These are phyloP conservation scores for Penicillium lividum DNA, from an alignment of 495 filamentous ascomycete genomes.

Conservation along the genomic window DNA sequence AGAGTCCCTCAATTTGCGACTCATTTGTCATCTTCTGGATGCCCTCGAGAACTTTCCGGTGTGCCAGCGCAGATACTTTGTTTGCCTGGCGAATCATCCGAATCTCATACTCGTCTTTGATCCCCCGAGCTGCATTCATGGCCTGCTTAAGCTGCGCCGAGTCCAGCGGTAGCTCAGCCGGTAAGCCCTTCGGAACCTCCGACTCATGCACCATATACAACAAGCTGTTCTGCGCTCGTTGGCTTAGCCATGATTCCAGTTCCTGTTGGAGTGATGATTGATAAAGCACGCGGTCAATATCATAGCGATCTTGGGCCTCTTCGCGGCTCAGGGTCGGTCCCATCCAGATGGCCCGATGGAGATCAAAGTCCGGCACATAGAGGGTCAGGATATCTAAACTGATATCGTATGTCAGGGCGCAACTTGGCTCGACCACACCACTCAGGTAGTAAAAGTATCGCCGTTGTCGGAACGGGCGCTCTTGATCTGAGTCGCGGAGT, in stretches of 20 bases:
- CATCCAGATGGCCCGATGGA: constrained; percentile 87
- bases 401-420: constrained; percentile 82
- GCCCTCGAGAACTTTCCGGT: constrained; percentile 62
- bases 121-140: constrained; percentile 69
- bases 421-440: constrained; percentile 80
- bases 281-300: constrained; percentile 75
- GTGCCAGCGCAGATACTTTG: constrained; percentile 70
- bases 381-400: constrained; percentile 70
- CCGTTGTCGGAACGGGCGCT: constrained; percentile 77
- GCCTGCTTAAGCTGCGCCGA: constrained; percentile 55
- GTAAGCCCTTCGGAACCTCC: constrained; percentile 47
- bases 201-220: constrained; percentile 43
- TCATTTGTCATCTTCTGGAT: constrained; percentile 69
- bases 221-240: constrained; percentile 46
- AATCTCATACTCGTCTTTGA: constrained; percentile 83
- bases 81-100: constrained; percentile 77
- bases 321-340: constrained; percentile 78
- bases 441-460: constrained; percentile 93
- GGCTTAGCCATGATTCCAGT: constrained; percentile 60
- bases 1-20: constrained; percentile 77
- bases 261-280: constrained; percentile 63
- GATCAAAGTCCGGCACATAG: constrained; percentile 89
- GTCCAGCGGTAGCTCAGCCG: constrained; percentile 51
- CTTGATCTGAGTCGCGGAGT: constrained; percentile 78
- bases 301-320: constrained; percentile 70